Evolutionary conservation across 495 filamentous ascomycete genomes (phyloP), one percentile per base, ranked within the genome.

Genomic region (Oidiodendron maius): DNA sequence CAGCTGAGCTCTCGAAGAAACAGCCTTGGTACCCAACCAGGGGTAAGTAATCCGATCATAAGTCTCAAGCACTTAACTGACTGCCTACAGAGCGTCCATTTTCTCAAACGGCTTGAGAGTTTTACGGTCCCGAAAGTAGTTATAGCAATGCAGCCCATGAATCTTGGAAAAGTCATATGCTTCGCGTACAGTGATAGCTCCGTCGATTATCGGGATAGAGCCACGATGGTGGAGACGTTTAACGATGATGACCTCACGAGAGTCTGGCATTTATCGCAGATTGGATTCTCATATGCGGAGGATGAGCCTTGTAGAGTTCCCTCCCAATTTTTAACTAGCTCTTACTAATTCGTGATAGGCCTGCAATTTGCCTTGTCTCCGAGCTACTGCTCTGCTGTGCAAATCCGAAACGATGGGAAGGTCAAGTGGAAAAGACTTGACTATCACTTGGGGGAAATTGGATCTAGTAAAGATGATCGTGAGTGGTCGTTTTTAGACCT

Each of bases 141-240:
- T n/a, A 60, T 91, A n/a, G 76, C 75, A 0, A 67, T 89, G 12
- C 75, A 81, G 32, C 64, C 78, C 6, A 66, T 84, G 12, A 82
- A 86, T 58, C 76, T 82, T 36, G 80, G 81, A 32, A 86, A 76
- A 42, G 70, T 83, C 8, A 52, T 94, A 2, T 83, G 80, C 37
- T 66, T 94, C 44, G 73, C 72, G 10, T 83, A 83, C 44, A 84
- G 83, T 53, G 89, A 93, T 56, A 86, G 88, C 13, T 83, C 82
- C 0, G 70, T 91, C 22, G 76, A 89, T 42, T 87, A 90, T 61
- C 81, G 87, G 40, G 82, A 93, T 50, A 76, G 86, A 10, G 67
- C 71, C 44, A 85, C 80, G 3, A 80, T 93, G 80, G 64, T 72
- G 1, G 65, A 78, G 30, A 71, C 90, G 1, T 80, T 72, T 49